Percentiles rank a stretch among this genome's conserved stretches.
phyloP scores from a whole-genome alignment of 331 rosid genomes.

The Pyrus hybrid region DNA sequence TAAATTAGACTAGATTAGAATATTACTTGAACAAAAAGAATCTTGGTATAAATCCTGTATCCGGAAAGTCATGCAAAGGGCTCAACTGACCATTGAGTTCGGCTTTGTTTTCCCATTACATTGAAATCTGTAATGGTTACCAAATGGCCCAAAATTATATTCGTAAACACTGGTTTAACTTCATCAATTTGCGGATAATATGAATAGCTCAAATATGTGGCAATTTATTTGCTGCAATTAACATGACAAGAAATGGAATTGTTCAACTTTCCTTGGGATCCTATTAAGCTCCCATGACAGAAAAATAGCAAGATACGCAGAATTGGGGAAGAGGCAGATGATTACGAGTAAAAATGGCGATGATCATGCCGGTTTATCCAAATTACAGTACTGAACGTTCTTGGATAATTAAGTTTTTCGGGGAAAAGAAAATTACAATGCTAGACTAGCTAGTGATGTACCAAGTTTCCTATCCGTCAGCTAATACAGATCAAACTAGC shows the following conservation, averaged over 20 bases:
- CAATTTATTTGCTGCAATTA: not conserved
- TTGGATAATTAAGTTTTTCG: not conserved
- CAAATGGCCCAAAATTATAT: too few relatives aligned
- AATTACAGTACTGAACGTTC: slow-evolving; percentile 1
- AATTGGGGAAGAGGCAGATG: not conserved
- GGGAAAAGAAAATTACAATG: slow-evolving; percentile 1
- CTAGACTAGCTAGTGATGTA: slow-evolving; percentile 2
- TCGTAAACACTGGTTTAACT: not conserved
- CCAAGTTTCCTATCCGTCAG: slow-evolving; percentile 16
- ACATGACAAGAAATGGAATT: not conserved
- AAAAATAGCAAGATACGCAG: not conserved
- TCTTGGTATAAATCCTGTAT: too few relatives aligned
- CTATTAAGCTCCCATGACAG: not conserved
- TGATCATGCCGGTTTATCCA: not conserved
- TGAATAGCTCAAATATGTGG: not conserved
- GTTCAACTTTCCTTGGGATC: not conserved
- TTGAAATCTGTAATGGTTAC: too few relatives aligned
- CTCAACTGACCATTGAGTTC: too few relatives aligned
- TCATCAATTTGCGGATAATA: not conserved
- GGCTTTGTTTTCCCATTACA: too few relatives aligned
- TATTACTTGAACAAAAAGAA: too few relatives aligned
- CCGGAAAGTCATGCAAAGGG: too few relatives aligned
- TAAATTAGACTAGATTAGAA: too few relatives aligned
- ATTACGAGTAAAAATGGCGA: not conserved
- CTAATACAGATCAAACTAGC: slow-evolving; percentile 35